A percentile compares a stretch with the other conserved stretches of the same genome.
phyloP scores from a whole-genome alignment of 2,329 filamentous ascomycete species.

The Aspergillus aculeatus region DNA sequence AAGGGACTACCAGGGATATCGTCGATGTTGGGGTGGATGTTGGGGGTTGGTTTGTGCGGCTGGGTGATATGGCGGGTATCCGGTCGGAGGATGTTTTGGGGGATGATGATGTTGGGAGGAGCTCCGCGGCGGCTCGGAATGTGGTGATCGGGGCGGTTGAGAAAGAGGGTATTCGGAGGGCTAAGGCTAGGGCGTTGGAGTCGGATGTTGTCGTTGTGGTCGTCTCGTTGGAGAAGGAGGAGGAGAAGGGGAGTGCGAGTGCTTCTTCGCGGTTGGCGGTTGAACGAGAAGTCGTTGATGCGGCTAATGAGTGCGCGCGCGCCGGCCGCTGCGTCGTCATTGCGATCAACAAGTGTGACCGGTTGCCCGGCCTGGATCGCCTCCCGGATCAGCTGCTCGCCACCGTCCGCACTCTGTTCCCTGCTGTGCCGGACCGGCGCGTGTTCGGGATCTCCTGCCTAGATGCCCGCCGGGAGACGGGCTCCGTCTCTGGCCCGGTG shows the following conservation, averaged over 20 bases:
- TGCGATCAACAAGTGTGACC: conserved; percentile 62
- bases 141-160: conserved; percentile 69
- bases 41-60: conserved; percentile 84
- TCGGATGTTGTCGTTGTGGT: conserved; percentile 85
- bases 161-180: conserved; percentile 83
- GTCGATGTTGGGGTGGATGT: conserved; percentile 90
- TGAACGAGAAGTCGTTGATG: conserved; percentile 58
- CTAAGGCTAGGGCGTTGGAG: conserved; percentile 74
- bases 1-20: conserved; percentile 90
- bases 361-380: conserved; percentile 30
- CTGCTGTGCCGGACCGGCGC: conserved; percentile 44
- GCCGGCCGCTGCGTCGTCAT: conserved; percentile 56
- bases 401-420: conserved; percentile 42
- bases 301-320: conserved; percentile 51
- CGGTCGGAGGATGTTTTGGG: conserved; percentile 46
- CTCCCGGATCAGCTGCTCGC: conserved; percentile 32
- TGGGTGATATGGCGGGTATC: conserved; percentile 92
- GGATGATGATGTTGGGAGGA: conserved; percentile 1
- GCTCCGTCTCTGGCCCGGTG: background rate
- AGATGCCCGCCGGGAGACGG: conserved; percentile 45
- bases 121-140: conserved; percentile 12
- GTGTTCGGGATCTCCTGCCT: conserved; percentile 72
- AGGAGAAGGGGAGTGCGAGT: conserved; percentile 18
- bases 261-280: conserved; percentile 34
- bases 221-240: conserved; percentile 64